Base-by-base conservation (phyloP, 2,329 filamentous ascomycete species). In the Alternaria alternata region DNA sequence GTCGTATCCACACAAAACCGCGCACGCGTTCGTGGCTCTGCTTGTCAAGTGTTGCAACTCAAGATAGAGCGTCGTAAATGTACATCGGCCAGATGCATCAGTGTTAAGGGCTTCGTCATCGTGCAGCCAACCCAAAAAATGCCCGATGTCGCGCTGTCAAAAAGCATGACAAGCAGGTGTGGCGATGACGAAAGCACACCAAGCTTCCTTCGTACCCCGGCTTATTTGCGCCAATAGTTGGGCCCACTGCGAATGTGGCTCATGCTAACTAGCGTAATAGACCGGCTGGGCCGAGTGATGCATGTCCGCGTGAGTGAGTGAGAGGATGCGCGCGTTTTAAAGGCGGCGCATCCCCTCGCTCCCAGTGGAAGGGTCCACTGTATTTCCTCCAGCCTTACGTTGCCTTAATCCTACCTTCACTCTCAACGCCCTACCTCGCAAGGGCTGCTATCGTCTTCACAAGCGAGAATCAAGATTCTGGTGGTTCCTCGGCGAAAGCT, bases 221-320 rank as follows among this genome's bases (percentile, higher is more conserved):
- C 32, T 56, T 54, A 51, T 64, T 38, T 26, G 48, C 63, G 42
- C 61, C 65, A 67, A 61, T 67, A 16, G 38, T 16, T 14, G 46
- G 34, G 49, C 34, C 12, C 54, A 28, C 47, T 20, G 41, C 24
- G 54, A 22, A 26, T 57, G 55, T 57, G 55, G 55, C 55, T 54
- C 41, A 57, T 38, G 38, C 30, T 38, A 26, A 48, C 46, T 38
- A 39, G 48, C 55, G 8, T 38, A 46, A 57, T 43, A 43, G 38
- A 43, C 46, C 46, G 38, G 38, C 14, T 49, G 36, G 48, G 41
- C 48, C 55, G 55, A 57, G 20, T 46, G 55, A 57, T 57, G 54
- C 38, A 48, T 39, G 48, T 54, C 39, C 48, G 55, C 55, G 48
- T 54, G 55, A 57, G 55, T 42, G 20, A 42, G 4, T n/a, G 34